phyloP scores from a whole-genome alignment of 2,329 filamentous ascomycete genomes.

The Colletotrichum camelliae region DNA sequence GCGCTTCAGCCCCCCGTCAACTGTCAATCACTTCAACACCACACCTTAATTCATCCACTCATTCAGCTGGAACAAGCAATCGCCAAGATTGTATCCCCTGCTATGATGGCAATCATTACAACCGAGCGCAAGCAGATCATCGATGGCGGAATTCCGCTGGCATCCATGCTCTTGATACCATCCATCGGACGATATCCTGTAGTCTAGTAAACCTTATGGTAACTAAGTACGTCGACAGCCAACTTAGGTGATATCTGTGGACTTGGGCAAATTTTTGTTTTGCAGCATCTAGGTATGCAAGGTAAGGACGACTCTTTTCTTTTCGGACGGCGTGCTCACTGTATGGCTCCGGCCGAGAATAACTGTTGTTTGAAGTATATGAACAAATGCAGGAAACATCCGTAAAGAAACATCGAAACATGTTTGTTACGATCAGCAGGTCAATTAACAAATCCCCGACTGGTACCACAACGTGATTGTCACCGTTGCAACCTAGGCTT shows the following conservation, averaged over 20 bases:
- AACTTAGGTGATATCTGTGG: not conserved
- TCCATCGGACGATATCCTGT: not conserved
- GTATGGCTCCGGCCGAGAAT: not conserved
- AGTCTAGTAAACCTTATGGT: not conserved
- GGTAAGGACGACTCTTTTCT: not conserved
- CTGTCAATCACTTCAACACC: not conserved
- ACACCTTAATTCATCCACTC: not conserved
- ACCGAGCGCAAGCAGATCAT: not conserved
- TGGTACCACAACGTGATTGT: not conserved
- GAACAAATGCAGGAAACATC: not conserved
- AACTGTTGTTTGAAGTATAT: not conserved
- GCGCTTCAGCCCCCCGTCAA: not conserved
- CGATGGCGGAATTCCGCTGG: not conserved
- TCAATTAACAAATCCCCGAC: not conserved
- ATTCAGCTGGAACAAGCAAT: not conserved
- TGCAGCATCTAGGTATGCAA: not conserved
- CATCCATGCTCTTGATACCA: not conserved
- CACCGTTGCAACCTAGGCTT: not conserved
- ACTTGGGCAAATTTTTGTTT: not conserved
- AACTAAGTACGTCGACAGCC: not conserved
- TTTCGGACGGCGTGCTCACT: not conserved
- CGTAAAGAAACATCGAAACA: not conserved
- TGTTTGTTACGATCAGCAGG: not conserved
- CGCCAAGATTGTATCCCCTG: not conserved
- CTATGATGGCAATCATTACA: not conserved